These are phyloP conservation scores for Ettlia oleoabundans DNA, from an alignment of 139 green algal species.

Conservation along the genomic window DNA sequence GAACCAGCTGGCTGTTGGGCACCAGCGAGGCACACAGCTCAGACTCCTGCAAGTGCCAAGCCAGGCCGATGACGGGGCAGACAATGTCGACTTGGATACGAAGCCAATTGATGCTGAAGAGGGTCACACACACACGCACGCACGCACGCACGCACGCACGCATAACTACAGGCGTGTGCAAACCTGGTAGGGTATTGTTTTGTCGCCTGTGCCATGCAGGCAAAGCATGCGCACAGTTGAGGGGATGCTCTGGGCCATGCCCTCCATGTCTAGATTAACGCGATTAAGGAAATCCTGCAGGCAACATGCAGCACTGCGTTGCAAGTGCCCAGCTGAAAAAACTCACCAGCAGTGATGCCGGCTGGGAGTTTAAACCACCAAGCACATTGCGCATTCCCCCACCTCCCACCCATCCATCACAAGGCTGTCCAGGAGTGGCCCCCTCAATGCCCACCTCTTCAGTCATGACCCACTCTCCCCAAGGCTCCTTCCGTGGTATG, in stretches of 20 bases:
- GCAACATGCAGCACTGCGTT: background rate
- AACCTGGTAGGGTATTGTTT: slow-evolving; percentile 32
- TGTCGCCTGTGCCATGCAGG: slow-evolving; percentile 35
- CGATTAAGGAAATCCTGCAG: slow-evolving; percentile 28
- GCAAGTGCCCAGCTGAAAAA: no score
- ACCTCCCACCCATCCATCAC: no score
- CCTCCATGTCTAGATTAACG: slow-evolving; percentile 31
- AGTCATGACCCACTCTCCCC: slow-evolving; percentile 50
- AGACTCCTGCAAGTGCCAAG: background rate
- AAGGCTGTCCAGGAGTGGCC: background rate
- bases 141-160: no score
- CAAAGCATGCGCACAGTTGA: slow-evolving; percentile 17
- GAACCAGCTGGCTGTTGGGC: slow-evolving; percentile 15
- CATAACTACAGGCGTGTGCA: no score
- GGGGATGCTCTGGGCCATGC: background rate
- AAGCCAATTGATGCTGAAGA: no score
- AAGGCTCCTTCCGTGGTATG: slow-evolving; percentile 33
- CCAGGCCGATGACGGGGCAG: no score
- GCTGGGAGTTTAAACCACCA: no score
- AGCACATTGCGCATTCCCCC: no score
- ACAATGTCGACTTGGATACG: no score
- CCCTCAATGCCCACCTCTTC: slow-evolving; percentile 2
- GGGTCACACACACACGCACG: no score
- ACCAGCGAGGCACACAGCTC: slow-evolving; percentile 29
- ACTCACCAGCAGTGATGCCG: no score